phyloP scores from a whole-genome alignment of 805 yeast genomes.

The Candida maltosa region DNA sequence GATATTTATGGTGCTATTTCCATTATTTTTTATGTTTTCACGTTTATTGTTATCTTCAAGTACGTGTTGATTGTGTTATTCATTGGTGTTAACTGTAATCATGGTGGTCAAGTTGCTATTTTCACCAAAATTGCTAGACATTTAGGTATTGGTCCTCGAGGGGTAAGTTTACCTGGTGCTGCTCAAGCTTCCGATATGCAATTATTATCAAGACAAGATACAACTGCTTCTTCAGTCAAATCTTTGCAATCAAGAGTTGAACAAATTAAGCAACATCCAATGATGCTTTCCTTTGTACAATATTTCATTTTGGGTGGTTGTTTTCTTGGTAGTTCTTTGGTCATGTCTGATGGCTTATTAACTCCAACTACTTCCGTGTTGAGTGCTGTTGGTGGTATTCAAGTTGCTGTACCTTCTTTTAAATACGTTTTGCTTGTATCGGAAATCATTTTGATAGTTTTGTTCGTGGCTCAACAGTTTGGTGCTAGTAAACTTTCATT shows the following conservation, averaged over 20 bases:
- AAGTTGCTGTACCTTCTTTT: slow-evolving; percentile 48
- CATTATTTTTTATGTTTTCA: slow-evolving; percentile 52
- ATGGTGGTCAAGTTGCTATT: slow-evolving; percentile 65
- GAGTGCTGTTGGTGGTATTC: slow-evolving; percentile 55
- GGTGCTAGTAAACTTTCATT: slow-evolving; percentile 50
- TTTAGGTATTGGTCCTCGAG: slow-evolving; percentile 44
- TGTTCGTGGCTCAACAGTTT: slow-evolving; percentile 46
- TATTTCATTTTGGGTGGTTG: slow-evolving; percentile 31
- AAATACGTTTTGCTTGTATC: slow-evolving; percentile 46
- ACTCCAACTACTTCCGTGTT: slow-evolving; percentile 65
- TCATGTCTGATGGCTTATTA: slow-evolving; percentile 56
- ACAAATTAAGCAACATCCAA: slow-evolving; percentile 17
- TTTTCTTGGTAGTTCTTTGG: slow-evolving; percentile 55
- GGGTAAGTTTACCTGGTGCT: slow-evolving; percentile 42
- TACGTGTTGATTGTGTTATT: slow-evolving; percentile 47
- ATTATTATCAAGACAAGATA: slow-evolving; percentile 34
- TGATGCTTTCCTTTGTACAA: slow-evolving; percentile 25
- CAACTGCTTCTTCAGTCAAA: slow-evolving; percentile 22
- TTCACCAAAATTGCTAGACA: slow-evolving; percentile 54
- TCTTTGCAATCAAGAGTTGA: slow-evolving; percentile 12
- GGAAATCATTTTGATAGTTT: slow-evolving; percentile 41
- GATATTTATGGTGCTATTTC: slow-evolving; percentile 51
- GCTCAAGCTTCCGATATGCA: slow-evolving; percentile 26
- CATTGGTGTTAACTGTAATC: slow-evolving; percentile 55
- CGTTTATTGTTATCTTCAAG: slow-evolving; percentile 50